Evolutionary conservation across 2,329 filamentous ascomycete species (phyloP).

Genomic region (Teratosphaeria destructans): DNA sequence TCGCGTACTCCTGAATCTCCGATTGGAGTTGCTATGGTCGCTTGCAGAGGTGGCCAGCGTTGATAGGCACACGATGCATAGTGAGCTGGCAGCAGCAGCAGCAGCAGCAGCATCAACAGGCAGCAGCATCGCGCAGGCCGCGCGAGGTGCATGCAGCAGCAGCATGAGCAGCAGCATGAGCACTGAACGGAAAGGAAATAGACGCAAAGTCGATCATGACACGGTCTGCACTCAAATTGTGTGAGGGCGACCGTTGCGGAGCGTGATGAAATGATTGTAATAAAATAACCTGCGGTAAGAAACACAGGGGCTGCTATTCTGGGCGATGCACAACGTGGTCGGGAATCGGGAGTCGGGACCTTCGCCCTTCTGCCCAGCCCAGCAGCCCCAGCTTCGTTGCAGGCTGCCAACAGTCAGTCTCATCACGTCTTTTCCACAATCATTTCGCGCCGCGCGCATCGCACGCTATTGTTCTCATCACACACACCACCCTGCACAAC

Average conservation of each 20-base stretch:
- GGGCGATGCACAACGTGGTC: background rate
- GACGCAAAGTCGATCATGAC: background rate
- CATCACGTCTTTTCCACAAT: background rate
- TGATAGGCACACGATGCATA: background rate
- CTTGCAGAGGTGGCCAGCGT: background rate
- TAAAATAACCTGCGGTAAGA: background rate
- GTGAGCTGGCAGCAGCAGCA: background rate
- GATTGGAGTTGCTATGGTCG: conserved; percentile 1
- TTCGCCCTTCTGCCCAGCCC: background rate
- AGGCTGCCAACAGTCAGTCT: background rate
- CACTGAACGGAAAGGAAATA: background rate
- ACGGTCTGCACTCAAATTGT: background rate
- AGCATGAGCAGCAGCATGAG: background rate
- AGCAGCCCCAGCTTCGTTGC: background rate
- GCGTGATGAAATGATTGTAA: background rate
- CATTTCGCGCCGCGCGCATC: background rate
- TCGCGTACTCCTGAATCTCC: background rate
- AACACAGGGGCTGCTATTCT: background rate
- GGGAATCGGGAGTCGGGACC: background rate
- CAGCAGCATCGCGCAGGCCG: background rate
- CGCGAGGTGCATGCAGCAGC: background rate
- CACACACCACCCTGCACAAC: background rate
- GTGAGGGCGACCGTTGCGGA: background rate
- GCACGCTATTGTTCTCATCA: background rate
- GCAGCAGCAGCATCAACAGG: too few relatives aligned